Evolutionary conservation across 2,329 filamentous ascomycete genomes (phyloP).

Genomic region (Raffaelea arxii): DNA sequence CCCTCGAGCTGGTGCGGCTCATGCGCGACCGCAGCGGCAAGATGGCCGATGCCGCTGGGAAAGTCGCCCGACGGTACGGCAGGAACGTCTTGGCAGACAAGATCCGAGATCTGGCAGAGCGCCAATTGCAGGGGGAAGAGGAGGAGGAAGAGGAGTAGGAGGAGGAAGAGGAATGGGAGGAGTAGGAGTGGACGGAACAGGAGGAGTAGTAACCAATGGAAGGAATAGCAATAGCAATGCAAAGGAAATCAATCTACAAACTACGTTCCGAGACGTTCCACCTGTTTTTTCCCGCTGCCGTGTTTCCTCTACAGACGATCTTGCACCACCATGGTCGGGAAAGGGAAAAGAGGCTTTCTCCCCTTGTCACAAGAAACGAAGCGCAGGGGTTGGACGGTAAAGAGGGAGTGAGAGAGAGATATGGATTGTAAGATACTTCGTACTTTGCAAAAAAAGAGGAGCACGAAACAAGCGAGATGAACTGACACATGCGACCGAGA

Average conservation of each 20-base stretch:
- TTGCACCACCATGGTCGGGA: neutral
- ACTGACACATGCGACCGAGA: no score
- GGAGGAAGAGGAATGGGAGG: neutral
- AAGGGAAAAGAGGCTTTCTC: no score
- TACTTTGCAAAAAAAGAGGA: no score
- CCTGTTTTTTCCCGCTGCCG: neutral
- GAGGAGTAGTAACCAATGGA: no score
- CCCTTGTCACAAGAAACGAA: neutral
- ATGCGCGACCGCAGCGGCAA: slow-evolving; percentile 77
- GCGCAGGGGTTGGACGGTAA: no score
- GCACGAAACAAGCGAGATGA: no score
- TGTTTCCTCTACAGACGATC: neutral
- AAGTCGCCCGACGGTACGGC: slow-evolving; percentile 80
- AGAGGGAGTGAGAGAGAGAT: no score
- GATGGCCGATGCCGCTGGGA: slow-evolving; percentile 85
- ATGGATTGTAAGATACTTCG: no score
- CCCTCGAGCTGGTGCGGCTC: slow-evolving; percentile 78
- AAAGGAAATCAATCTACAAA: no score
- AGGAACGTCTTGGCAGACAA: slow-evolving; percentile 74
- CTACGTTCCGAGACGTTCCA: no score
- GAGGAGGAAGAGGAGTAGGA: neutral
- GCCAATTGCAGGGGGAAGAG: slow-evolving; percentile 11
- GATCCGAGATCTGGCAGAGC: slow-evolving; percentile 77
- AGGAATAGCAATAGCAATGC: no score
- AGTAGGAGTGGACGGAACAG: neutral